Evolutionary conservation across 108 stramenopile genomes (phyloP), one percentile per base, ranked within the genome.

Genomic region (Mayamaea pseudoterrestris): DNA sequence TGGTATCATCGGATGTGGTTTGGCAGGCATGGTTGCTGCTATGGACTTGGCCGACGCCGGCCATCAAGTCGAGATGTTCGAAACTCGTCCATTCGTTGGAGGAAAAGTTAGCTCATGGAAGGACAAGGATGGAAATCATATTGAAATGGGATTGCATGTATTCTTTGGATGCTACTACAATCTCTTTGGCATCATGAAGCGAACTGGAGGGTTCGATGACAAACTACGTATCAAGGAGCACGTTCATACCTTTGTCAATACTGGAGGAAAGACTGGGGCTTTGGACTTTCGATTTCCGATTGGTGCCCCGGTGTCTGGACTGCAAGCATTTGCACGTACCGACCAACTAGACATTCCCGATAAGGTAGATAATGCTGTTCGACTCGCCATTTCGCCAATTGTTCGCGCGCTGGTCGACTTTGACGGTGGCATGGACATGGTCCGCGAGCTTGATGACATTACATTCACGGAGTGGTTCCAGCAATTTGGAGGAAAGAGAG

Each of bases 91-190:
- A 0, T 96, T 71, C 56, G 90, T 93, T 17, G 95, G 95, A 20
- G 95, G 95, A 0, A 96, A 96, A 44, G 95, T 94, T 22, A 66
- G 69, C 32, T 90, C 87, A 23, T 96, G 95, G 95, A 57, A 73
- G 49, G 95, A 96, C 53, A 93, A 94, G 69, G 91, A 96, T 3
- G 95, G 91, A 27, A 96, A 96, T 67, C 95, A 96, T 60, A 96
- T 96, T 50, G 95, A 96, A 74, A 94, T 94, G 95, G 95, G 95
- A 18, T 74, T 96, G 28, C 95, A 96, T 47, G 95, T 96, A 41
- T 96, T 96, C 63, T 96, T 96, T 50, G 95, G 95, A 5, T 96
- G 95, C 54, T 96, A 96, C 64, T 96, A 96, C 80, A 96, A 96
- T 53, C 78, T 96, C 25, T 96, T 91, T 55, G 95, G 95, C n/a